Evolutionary conservation across 768 basidiomycete genomes (phyloP).

Genomic region (Leccinum barrowsii): DNA sequence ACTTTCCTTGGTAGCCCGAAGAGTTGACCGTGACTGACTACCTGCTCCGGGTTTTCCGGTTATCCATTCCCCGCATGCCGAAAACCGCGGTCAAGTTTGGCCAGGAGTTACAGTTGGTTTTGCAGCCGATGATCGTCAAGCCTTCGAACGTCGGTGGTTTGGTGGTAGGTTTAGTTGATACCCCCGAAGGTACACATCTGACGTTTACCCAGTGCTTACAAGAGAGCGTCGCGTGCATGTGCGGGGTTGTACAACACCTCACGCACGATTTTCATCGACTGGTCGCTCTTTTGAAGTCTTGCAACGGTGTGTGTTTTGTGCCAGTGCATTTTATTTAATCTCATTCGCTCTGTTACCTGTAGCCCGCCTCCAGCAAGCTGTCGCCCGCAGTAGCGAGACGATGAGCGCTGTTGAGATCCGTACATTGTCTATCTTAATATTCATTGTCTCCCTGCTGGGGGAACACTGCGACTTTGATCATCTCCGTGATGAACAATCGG

Average conservation of each 20-base stretch:
- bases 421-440: conserved; percentile 66
- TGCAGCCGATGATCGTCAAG: conserved; percentile 91
- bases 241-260: conserved; percentile 75
- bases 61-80: conserved; percentile 83
- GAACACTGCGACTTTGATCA: conserved; percentile 89
- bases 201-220: conserved; percentile 61
- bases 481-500: conserved; percentile 56
- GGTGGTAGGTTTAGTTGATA: conserved; percentile 42
- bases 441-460: conserved; percentile 80
- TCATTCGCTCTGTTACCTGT: conserved; percentile 12
- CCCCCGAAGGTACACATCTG: not conserved
- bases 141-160: conserved; percentile 68
- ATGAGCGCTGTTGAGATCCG: conserved; percentile 49
- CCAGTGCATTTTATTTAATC: not conserved
- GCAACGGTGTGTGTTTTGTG: conserved; percentile 53
- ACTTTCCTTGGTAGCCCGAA: conserved; percentile 51
- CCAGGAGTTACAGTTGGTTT: conserved; percentile 70
- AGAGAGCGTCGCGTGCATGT: conserved; percentile 91
- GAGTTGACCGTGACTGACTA: conserved; percentile 84
- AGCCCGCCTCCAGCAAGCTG: conserved; percentile 64
- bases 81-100: conserved; percentile 88
- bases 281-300: conserved; percentile 78
- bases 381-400: conserved; percentile 40
- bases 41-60: conserved; percentile 83
- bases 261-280: conserved; percentile 84